phyloP scores from a whole-genome alignment of 768 basidiomycete genomes.

The Mycena vitilis region DNA sequence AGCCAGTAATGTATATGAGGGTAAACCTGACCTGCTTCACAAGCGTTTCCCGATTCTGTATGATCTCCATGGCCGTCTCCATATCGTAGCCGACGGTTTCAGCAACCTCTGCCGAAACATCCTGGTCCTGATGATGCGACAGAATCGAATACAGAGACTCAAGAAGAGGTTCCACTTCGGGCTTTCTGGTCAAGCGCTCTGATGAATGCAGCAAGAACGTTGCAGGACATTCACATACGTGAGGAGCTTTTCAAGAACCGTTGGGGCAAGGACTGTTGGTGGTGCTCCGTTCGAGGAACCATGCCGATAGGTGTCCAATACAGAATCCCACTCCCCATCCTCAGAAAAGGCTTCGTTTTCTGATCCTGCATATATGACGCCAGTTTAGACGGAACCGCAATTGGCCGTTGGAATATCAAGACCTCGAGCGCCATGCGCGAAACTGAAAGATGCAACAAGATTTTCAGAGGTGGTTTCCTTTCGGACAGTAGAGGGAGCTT shows the following conservation, averaged over 20 bases:
- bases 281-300: slow-evolving; percentile 7
- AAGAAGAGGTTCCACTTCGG: slow-evolving; percentile 42
- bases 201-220: slow-evolving; percentile 6
- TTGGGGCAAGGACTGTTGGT: slow-evolving; percentile 4
- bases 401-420: slow-evolving; percentile 2
- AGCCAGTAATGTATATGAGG: background rate
- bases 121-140: slow-evolving; percentile 67
- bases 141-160: slow-evolving; percentile 53
- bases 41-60: slow-evolving; percentile 65
- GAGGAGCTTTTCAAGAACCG: slow-evolving; percentile 27
- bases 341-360: slow-evolving; percentile 13
- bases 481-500: slow-evolving; percentile 18
- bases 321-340: slow-evolving; percentile 32
- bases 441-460: slow-evolving; percentile 7
- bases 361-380: slow-evolving; percentile 1
- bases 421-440: slow-evolving; percentile 23
- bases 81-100: slow-evolving; percentile 89
- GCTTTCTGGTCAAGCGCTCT: slow-evolving; percentile 40
- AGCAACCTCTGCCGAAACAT: slow-evolving; percentile 80
- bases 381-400: slow-evolving; percentile 5
- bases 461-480: slow-evolving; percentile 12
- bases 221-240: slow-evolving; percentile 30
- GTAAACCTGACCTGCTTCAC: slow-evolving; percentile 59
- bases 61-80: slow-evolving; percentile 78
- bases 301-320: slow-evolving; percentile 27